Evolutionary conservation across 352 stramenopile genomes (phyloP).

Genomic region (Stramenopiles sp.): DNA sequence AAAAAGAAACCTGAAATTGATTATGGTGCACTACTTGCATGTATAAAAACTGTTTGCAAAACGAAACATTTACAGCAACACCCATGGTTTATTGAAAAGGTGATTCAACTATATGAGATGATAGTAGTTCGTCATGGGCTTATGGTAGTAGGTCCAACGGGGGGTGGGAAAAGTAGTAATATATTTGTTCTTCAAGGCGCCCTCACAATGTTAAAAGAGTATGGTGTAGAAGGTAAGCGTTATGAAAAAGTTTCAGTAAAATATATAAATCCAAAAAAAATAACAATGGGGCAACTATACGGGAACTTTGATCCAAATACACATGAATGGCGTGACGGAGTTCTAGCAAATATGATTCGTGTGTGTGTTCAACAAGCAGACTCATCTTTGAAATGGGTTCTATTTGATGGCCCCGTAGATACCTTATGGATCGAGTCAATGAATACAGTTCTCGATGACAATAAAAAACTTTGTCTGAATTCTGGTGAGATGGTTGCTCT

Average conservation of each 20-base stretch:
- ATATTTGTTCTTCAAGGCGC: conserved; percentile 7
- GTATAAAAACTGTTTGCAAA: conserved; percentile 47
- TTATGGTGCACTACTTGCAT: conserved; percentile 36
- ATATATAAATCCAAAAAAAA: conserved; percentile 55
- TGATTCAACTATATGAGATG: conserved; percentile 71
- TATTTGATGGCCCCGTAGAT: conserved; percentile 66
- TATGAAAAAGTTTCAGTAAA: conserved; percentile 1
- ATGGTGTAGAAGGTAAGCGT: background rate
- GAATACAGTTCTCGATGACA: conserved; percentile 75
- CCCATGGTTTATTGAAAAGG: conserved; percentile 24
- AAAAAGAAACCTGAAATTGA: conserved; percentile 30
- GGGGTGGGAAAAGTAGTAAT: conserved; percentile 37
- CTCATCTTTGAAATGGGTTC: conserved; percentile 50
- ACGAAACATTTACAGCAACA: conserved; percentile 34
- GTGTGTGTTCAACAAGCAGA: conserved; percentile 31
- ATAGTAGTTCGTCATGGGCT: conserved; percentile 66
- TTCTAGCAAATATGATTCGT: conserved; percentile 64
- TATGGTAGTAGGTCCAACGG: conserved; percentile 63
- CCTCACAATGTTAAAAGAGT: background rate
- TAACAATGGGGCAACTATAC: conserved; percentile 71
- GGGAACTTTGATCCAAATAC: conserved; percentile 66
- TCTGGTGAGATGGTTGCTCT: conserved; percentile 72
- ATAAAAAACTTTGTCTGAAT: conserved; percentile 70
- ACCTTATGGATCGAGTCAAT: conserved; percentile 84
- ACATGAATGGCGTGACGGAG: conserved; percentile 77